Evolutionary conservation across 352 stramenopile species (phyloP).

Genomic region (Phytophthora aleatoria): DNA sequence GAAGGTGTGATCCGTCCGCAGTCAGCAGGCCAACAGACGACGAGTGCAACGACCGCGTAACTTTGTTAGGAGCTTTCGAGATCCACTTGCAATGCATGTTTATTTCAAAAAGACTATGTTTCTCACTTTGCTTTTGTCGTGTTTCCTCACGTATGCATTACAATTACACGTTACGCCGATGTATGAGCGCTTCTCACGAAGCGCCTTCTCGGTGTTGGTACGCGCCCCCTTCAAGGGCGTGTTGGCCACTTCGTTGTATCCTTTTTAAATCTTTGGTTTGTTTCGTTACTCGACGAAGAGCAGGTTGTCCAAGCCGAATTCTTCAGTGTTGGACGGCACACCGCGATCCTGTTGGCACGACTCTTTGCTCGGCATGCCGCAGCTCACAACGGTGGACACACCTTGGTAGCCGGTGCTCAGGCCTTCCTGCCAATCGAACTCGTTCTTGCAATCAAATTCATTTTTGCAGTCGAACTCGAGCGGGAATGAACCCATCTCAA

Average conservation of each 20-base stretch:
- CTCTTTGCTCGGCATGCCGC: constrained; percentile 29
- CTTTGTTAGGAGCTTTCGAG: no score
- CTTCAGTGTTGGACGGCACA: constrained; percentile 51
- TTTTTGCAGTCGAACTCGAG: constrained; percentile 46
- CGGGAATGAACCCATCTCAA: constrained; percentile 50
- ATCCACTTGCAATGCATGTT: neutral
- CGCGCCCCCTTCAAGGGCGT: constrained; percentile 10
- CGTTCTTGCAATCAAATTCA: constrained; percentile 32
- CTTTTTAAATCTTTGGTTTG: neutral
- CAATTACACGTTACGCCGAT: constrained; percentile 35
- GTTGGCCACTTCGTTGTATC: constrained; percentile 6
- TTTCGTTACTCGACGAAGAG: constrained; percentile 67
- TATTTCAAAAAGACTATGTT: constrained; percentile 21
- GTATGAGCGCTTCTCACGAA: constrained; percentile 15
- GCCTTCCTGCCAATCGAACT: constrained; percentile 56
- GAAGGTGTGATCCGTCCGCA: constrained; percentile 47
- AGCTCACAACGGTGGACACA: constrained; percentile 26
- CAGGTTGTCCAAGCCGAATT: constrained; percentile 70
- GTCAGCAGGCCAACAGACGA: neutral
- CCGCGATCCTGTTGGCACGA: constrained; percentile 47
- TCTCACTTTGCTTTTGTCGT: constrained; percentile 11
- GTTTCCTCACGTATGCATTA: constrained; percentile 28
- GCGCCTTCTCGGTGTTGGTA: constrained; percentile 18
- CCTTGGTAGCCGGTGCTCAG: constrained; percentile 15
- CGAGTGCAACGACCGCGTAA: constrained; percentile 6